These are phyloP conservation scores for Theileria luwenshuni DNA, from an alignment of 169 alveolate genomes.

Conservation along the genomic window DNA sequence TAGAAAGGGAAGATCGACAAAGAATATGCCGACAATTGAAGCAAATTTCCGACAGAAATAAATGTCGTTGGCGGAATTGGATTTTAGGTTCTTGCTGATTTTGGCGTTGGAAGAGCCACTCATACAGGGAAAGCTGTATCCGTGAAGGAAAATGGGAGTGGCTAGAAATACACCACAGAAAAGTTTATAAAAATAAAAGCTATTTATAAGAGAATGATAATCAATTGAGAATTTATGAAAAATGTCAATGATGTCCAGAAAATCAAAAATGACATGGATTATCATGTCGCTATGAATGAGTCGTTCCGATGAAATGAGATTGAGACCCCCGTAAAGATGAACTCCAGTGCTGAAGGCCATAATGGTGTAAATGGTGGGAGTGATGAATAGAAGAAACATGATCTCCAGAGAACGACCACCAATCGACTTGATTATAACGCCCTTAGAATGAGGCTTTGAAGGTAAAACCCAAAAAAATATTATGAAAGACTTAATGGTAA, in stretches of 20 bases:
- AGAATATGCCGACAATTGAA: constrained; percentile 67
- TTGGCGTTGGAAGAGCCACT: constrained; percentile 41
- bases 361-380: constrained; percentile 61
- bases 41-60: constrained; percentile 66
- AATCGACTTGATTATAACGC: constrained; percentile 17
- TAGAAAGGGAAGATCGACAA: constrained; percentile 61
- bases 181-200: constrained; percentile 26
- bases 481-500: constrained; percentile 69
- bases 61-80: constrained; percentile 46
- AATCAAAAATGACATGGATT: constrained; percentile 72
- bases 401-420: constrained; percentile 63
- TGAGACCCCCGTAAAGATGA: constrained; percentile 65
- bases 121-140: constrained; percentile 64
- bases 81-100: not conserved
- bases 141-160: constrained; percentile 55
- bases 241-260: constrained; percentile 72
- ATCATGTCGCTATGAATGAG: constrained; percentile 74
- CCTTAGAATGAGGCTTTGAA: constrained; percentile 42
- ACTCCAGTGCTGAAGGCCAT: constrained; percentile 68
- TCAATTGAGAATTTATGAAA: constrained; percentile 50
- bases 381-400: constrained; percentile 46
- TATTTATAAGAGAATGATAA: constrained; percentile 17
- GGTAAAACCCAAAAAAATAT: constrained; percentile 73
- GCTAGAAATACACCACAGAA: constrained; percentile 59
- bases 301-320: constrained; percentile 70